Base-by-base conservation (phyloP, 805 yeast genomes). In the Starmera caribaea region DNA sequence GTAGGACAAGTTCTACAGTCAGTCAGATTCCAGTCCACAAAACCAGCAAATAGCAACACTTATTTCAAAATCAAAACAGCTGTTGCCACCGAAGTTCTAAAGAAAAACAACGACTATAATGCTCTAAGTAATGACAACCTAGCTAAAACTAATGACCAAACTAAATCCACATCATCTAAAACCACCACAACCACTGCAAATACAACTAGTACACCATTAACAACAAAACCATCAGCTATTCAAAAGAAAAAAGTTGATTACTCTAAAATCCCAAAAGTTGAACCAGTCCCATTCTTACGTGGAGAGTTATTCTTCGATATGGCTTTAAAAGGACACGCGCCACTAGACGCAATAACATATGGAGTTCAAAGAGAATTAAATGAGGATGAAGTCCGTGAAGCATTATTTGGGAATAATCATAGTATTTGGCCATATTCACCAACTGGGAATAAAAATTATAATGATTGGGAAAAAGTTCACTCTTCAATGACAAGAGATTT, bases 101-200 rank as follows among this genome's bases (percentile, higher is more conserved):
- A 27, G 3, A 38, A 32, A 29, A 40, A 32, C 27, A 30, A 26
- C n/a, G 48, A 47, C 16, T 53, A 49, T 41, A 54, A 53, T 40
- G 55, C 57, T 12, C 37, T 53, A 21, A 54, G 53, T 30, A 53
- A 54, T 38, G 50, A 50, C 37, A 50, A 53, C 27, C 11, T 53
- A 5, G 33, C 38, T 14, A 37, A 38, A 32, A 17, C 40, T 11
- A 31, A 42, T 17, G 37, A 37, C 21, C 30, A 35, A 16, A 35
- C n/a, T 4, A 16, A 12, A 15, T 16, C 16, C 3, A 31, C 8
- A 7, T 7, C 12, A 11, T 10, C 34, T 28, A 27, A 35, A 38
- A 17, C n/a, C 11, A 11, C 16, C 30, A 8, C 34, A 9, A 9
- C 3, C 35, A 21, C 26, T 5, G 6, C 26, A 21, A n/a, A n/a